A percentile compares a stretch with the other conserved stretches of the same genome.
Evolutionary conservation across 2,329 filamentous ascomycete species (phyloP).

Genomic region (Ophiosphaerella herpotricha): DNA sequence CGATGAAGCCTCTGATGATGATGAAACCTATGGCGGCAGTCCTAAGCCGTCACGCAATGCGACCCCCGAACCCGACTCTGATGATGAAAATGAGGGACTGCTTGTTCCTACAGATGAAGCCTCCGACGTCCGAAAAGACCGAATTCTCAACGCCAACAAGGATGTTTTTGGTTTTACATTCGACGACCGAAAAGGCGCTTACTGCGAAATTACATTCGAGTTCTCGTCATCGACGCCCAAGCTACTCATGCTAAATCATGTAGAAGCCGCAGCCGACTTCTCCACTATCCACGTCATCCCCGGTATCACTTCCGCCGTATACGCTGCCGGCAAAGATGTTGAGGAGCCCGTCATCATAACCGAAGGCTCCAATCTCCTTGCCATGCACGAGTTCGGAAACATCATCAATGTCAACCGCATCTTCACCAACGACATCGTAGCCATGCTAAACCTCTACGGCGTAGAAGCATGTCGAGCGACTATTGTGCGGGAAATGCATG

Average conservation of each 20-base stretch:
- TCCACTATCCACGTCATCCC: conserved; percentile 87
- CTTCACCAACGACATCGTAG: conserved; percentile 89
- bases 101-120: conserved; percentile 35
- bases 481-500: conserved; percentile 83
- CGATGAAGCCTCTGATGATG: conserved; percentile 58
- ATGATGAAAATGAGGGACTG: conserved; percentile 29
- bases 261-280: conserved; percentile 77
- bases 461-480: conserved; percentile 88
- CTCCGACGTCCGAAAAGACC: conserved; percentile 37
- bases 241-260: conserved; percentile 87
- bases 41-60: conserved; percentile 44
- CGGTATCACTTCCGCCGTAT: conserved; percentile 73
- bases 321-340: conserved; percentile 56
- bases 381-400: conserved; percentile 87
- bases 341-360: conserved; percentile 66
- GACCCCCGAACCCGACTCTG: conserved; percentile 35
- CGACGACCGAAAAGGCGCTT: conserved; percentile 72
- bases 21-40: conserved; percentile 57
- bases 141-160: conserved; percentile 53
- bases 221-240: conserved; percentile 83
- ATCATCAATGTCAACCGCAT: conserved; percentile 85
- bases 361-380: conserved; percentile 82
- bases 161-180: conserved; percentile 80
- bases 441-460: conserved; percentile 83
- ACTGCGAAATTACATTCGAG: conserved; percentile 80